Evolutionary conservation across 2,329 filamentous ascomycete species (phyloP).

Genomic region (Drechslera avenae): DNA sequence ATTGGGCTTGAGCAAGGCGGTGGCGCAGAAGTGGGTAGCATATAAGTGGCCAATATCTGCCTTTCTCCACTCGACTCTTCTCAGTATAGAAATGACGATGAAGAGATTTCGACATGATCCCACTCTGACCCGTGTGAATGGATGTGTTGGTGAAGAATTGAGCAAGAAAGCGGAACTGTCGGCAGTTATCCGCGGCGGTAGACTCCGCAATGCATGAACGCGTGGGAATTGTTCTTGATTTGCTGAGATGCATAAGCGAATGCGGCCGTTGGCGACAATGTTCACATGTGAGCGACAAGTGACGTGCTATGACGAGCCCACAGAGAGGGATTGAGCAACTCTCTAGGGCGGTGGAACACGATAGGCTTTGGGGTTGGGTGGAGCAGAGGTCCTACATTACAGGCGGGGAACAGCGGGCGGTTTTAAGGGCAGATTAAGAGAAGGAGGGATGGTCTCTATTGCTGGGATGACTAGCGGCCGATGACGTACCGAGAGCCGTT

Average conservation of each 20-base stretch:
- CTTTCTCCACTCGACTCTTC: background rate
- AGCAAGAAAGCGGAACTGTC: constrained; percentile 3
- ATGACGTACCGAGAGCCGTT: constrained; percentile 18
- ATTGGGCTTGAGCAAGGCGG: background rate
- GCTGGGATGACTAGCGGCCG: constrained; percentile 7
- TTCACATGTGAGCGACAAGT: constrained; percentile 6
- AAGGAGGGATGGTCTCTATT: constrained; percentile 4
- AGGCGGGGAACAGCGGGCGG: background rate
- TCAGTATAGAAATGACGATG: background rate
- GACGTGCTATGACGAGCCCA: constrained; percentile 18
- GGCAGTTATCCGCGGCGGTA: constrained; percentile 1
- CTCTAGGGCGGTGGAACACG: background rate
- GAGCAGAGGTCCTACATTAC: background rate
- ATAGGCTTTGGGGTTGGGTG: background rate
- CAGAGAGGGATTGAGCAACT: background rate
- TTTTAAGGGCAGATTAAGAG: background rate
- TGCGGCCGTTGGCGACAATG: constrained; percentile 6
- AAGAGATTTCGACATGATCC: background rate
- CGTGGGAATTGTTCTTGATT: constrained; percentile 9
- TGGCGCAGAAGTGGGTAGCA: background rate
- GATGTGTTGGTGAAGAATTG: background rate
- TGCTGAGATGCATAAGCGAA: constrained; percentile 17
- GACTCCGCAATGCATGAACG: constrained; percentile 15
- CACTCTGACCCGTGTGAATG: background rate
- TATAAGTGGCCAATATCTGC: background rate